A percentile compares a stretch with the other conserved stretches of the same genome.
These are phyloP conservation scores for Phytopythium mirpurense DNA, from an alignment of 352 stramenopile species.

Conservation along the genomic window DNA sequence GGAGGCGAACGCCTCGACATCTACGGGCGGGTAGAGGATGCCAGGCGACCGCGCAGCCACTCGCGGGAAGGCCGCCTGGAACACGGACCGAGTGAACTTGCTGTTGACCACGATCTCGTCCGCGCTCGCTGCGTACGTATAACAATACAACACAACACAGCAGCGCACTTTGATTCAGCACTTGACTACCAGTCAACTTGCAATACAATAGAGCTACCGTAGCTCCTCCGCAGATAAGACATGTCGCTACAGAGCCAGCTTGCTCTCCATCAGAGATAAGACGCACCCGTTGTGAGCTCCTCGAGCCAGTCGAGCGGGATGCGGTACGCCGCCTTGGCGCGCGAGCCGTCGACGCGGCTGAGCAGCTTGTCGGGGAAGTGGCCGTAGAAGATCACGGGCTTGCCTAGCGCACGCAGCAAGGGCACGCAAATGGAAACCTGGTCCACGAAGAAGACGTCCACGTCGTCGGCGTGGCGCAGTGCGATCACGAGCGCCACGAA, in stretches of 20 bases:
- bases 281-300: slow-evolving; percentile 90
- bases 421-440: slow-evolving; percentile 79
- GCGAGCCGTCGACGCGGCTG: slow-evolving; percentile 44
- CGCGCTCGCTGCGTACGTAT: slow-evolving; percentile 42
- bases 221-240: background rate
- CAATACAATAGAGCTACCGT: no score
- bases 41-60: slow-evolving; percentile 50
- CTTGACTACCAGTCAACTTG: no score
- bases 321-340: slow-evolving; percentile 89
- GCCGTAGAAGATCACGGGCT: slow-evolving; percentile 97
- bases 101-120: slow-evolving; percentile 96
- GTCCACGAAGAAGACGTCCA: slow-evolving; percentile 79
- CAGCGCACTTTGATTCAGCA: no score
- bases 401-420: slow-evolving; percentile 62
- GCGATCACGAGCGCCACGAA: slow-evolving; percentile 84
- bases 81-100: slow-evolving; percentile 92
- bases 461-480: slow-evolving; percentile 29
- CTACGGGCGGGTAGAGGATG: slow-evolving; percentile 95
- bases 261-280: no score
- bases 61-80: slow-evolving; percentile 84
- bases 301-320: slow-evolving; percentile 91
- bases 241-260: no score
- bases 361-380: slow-evolving; percentile 99
- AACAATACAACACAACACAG: no score
- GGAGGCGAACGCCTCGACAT: slow-evolving; percentile 65